Percentiles rank a stretch among this genome's conserved stretches.
Conservation (phyloP, 2,329 filamentous ascomycete genomes). For the Botrytis sinoallii region DNA sequence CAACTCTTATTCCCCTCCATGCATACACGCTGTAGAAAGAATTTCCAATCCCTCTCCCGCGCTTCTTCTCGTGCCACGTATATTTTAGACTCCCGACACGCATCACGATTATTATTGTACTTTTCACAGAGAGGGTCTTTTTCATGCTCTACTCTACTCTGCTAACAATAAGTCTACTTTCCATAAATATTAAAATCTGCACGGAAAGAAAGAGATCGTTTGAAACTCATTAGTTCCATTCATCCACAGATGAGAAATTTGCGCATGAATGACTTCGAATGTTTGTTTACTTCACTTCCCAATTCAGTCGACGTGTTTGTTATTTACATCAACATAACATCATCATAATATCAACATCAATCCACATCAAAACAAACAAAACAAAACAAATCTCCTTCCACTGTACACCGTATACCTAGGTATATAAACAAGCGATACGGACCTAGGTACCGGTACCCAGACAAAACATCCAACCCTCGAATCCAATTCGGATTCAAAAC, state of each 20-base stretch:
- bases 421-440: not conserved
- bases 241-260: not conserved
- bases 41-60: not conserved
- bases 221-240: not conserved
- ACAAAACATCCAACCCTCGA: not conserved
- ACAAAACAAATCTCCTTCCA: not conserved
- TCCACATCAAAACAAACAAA: constrained; percentile 5
- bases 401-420: not conserved
- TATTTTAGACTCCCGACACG: not conserved
- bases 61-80: constrained; percentile 6
- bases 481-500: not conserved
- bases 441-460: not conserved
- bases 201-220: not conserved
- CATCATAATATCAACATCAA: not conserved
- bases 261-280: not conserved
- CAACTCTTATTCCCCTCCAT: not conserved
- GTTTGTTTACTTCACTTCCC: not conserved
- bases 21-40: constrained; percentile 1
- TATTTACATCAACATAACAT: not conserved
- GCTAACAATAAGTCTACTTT: too few species aligned
- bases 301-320: not conserved
- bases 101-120: not conserved
- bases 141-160: not conserved
- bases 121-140: not conserved
- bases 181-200: not conserved